Base-by-base conservation (phyloP, 495 filamentous ascomycete species). In the Cairneyella variabilis region DNA sequence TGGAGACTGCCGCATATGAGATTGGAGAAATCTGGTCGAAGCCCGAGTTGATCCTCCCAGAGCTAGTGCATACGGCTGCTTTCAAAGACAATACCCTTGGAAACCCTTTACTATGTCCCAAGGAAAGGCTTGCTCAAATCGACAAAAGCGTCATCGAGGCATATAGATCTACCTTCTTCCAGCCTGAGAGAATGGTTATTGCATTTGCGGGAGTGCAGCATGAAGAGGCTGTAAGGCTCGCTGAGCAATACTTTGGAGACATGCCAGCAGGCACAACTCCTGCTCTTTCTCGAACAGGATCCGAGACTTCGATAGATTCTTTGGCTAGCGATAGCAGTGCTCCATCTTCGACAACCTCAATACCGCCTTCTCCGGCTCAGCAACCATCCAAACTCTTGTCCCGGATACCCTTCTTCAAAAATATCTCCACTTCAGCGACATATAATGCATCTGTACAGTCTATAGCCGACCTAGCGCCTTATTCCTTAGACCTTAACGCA, bases 21-120 rank as follows among this genome's bases (percentile, higher is more conserved):
- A 95, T 99, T 63, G 79, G 78, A 21, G 93, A 99, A 72, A 99
- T 99, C 47, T 99, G 93, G 95, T 86, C 88, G 34, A 97, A 91
- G 73, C 91, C 93, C 3, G 92, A 97, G 61, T 77, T 99, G 48
- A 97, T 99, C 58, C 69, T 99, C 44, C 95, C 95, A 6, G 93
- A 99, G 71, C 67, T 99, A 64, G 83, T 96, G 41, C 95, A 99
- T 64, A 90, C 88, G 77, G 89, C 92, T 2, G 93, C 91, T 3
- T 99, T 89, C 71, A 90, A 89, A 72, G 84, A 87, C 63, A 97
- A 99, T 69, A 99, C 93, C 0, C 72, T 99, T 3, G 93, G 93
- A 5, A 95, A 97, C 66, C 93, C 93, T 4, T 64, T 99, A 48
- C 69, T 99, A 37, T 97, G 95, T 69, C 93, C 93, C 0, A 77